Conservation (phyloP, 495 filamentous ascomycete genomes). For the Podospora bellae-mahoneyi region DNA sequence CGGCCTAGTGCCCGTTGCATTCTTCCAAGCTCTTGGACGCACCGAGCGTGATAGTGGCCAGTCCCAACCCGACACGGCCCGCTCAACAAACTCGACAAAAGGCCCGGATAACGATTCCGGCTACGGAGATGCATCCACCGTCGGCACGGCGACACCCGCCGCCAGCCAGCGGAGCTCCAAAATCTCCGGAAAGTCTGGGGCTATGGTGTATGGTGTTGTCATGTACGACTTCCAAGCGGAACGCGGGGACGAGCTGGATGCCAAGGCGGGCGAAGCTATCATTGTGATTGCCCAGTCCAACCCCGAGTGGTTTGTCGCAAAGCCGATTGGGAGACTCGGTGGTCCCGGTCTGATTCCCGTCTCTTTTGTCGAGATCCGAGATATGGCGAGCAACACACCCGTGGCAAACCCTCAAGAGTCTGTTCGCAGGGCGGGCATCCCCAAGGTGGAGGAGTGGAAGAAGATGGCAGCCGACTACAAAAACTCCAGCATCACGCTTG, state of each 20-base stretch:
- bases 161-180: slow-evolving; percentile 51
- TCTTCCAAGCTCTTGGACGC: slow-evolving; percentile 88
- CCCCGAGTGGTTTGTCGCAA: slow-evolving; percentile 98
- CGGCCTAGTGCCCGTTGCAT: slow-evolving; percentile 87
- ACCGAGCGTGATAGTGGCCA: slow-evolving; percentile 82
- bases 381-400: slow-evolving; percentile 82
- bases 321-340: slow-evolving; percentile 91
- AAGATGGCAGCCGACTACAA: slow-evolving; percentile 99
- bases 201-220: slow-evolving; percentile 94
- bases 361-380: slow-evolving; percentile 92
- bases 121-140: slow-evolving; percentile 62
- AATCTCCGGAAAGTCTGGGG: slow-evolving; percentile 62
- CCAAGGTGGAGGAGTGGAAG: slow-evolving; percentile 99
- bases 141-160: slow-evolving; percentile 31
- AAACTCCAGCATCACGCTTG: slow-evolving; percentile 94
- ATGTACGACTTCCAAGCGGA: slow-evolving; percentile 97
- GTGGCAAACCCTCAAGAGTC: slow-evolving; percentile 83
- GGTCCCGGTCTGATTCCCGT: slow-evolving; percentile 95
- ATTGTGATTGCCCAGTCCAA: slow-evolving; percentile 99
- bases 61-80: slow-evolving; percentile 63
- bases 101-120: slow-evolving; percentile 70
- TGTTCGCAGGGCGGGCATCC: slow-evolving; percentile 83
- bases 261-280: slow-evolving; percentile 91
- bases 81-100: slow-evolving; percentile 48
- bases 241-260: slow-evolving; percentile 90